A percentile compares a stretch with the other conserved stretches of the same genome.
Conservation (phyloP, 441 rosid genomes). For the Croton laevigatus region DNA sequence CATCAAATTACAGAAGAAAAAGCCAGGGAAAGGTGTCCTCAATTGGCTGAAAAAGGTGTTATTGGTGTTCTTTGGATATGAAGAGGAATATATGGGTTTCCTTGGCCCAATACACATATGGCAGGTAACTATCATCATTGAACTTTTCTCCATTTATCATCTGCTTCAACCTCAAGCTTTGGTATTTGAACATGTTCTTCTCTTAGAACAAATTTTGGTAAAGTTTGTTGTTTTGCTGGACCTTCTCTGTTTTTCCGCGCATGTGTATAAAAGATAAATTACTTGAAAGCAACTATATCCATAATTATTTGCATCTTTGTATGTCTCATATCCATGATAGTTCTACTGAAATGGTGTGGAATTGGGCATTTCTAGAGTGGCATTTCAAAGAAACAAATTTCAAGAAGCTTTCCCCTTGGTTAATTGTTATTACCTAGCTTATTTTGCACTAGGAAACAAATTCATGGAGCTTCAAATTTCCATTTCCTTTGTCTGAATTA, state of each 20-base stretch:
- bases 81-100: constrained; percentile 52
- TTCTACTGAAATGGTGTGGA: background rate
- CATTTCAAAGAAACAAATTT: background rate
- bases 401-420: background rate
- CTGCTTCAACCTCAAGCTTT: background rate
- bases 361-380: background rate
- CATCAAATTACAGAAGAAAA: constrained; percentile 51
- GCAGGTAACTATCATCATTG: constrained; percentile 43
- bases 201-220: background rate
- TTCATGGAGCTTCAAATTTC: background rate
- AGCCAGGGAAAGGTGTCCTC: constrained; percentile 40
- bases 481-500: background rate
- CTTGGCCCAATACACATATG: constrained; percentile 74
- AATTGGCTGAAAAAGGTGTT: constrained; percentile 39
- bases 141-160: background rate
- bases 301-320: background rate
- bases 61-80: constrained; percentile 30
- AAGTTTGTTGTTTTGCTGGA: background rate
- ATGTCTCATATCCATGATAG: background rate
- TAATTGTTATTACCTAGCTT: background rate
- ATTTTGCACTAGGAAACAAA: background rate
- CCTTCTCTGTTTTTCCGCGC: background rate
- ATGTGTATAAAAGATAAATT: background rate
- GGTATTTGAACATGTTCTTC: background rate
- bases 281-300: background rate